Evolutionary conservation across 2,329 filamentous ascomycete genomes (phyloP).

Genomic region (Botrytis hyacinthi): DNA sequence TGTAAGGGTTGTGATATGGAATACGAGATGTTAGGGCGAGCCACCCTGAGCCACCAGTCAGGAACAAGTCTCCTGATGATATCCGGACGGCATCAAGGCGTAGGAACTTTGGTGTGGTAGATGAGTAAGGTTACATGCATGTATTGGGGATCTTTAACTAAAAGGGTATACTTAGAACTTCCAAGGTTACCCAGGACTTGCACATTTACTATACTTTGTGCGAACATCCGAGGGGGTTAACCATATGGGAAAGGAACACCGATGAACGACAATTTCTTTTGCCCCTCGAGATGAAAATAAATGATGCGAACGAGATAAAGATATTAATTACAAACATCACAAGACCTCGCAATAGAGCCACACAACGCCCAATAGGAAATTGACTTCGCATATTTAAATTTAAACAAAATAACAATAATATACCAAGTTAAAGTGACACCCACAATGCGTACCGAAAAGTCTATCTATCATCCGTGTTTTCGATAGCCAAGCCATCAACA

Average conservation of each 20-base stretch:
- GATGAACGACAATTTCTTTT: not conserved
- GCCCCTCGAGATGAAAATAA: not conserved
- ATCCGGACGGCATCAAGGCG: not conserved
- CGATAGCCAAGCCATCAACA: not conserved
- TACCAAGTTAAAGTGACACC: not conserved
- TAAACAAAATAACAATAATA: not conserved
- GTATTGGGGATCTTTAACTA: not conserved
- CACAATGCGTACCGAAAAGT: not conserved
- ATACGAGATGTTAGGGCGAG: constrained; percentile 1
- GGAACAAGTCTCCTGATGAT: not conserved
- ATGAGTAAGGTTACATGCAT: not conserved
- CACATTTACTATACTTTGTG: not conserved
- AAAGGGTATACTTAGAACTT: not conserved
- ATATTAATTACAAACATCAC: not conserved
- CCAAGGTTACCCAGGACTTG: not conserved
- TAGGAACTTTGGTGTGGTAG: not conserved
- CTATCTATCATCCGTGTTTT: not conserved
- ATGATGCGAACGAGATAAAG: not conserved
- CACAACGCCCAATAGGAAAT: not conserved
- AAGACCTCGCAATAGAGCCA: not conserved
- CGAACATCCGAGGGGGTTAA: not conserved
- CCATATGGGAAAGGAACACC: not conserved
- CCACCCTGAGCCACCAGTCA: constrained; percentile 9
- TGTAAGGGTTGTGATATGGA: constrained; percentile 3
- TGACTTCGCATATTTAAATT: not conserved